phyloP scores from a whole-genome alignment of 2,329 filamentous ascomycete genomes.

The Fusarium illudens region DNA sequence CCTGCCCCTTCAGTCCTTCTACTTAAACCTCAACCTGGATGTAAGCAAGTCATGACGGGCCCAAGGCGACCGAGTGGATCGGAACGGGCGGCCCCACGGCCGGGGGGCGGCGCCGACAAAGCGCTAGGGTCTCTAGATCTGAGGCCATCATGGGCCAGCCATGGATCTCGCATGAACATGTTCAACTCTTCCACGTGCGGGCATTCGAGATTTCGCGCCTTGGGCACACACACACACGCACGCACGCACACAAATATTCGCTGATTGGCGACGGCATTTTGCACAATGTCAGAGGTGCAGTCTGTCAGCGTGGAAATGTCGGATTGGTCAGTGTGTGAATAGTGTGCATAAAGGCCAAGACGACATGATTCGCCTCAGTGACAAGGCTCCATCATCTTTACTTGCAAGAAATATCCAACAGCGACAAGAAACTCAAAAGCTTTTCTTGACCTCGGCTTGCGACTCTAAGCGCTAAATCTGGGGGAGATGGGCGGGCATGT shows the following conservation, averaged over 20 bases:
- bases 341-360: not conserved
- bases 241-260: not conserved
- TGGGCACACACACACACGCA: not conserved
- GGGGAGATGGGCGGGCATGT: not conserved
- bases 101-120: conserved; percentile 8
- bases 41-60: conserved; percentile 7
- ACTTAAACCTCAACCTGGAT: conserved; percentile 1
- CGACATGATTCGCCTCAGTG: not conserved
- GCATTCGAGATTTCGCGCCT: not conserved
- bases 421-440: not conserved
- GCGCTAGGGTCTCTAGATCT: conserved; percentile 30
- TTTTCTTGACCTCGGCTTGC: not conserved
- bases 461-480: not conserved
- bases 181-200: not conserved
- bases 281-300: not conserved
- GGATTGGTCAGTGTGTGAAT: not conserved
- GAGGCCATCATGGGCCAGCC: conserved; percentile 24
- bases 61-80: conserved; percentile 25
- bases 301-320: not conserved
- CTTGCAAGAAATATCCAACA: not conserved
- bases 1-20: not conserved
- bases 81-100: conserved; percentile 19
- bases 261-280: not conserved
- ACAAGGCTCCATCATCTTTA: not conserved
- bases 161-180: conserved; percentile 24